phyloP scores from a whole-genome alignment of 805 yeast species.

The Nakazawaea ernobii region DNA sequence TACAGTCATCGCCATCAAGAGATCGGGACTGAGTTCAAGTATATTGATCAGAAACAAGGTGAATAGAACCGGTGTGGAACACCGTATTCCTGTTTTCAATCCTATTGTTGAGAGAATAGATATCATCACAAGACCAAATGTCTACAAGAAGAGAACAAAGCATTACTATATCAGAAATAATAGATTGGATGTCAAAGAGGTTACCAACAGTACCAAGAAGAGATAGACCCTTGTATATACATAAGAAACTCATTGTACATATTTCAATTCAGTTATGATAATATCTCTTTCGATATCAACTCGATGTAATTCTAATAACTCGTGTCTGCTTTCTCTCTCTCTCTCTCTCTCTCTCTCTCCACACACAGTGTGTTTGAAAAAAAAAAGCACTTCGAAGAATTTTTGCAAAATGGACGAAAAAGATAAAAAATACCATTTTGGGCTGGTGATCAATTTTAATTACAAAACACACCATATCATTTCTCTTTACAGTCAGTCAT shows the following conservation, averaged over 20 bases:
- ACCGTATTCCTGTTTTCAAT: slow-evolving; percentile 72
- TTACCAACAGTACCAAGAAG: slow-evolving; percentile 9
- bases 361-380: too few relatives aligned
- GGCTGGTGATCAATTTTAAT: too few relatives aligned
- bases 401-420: not conserved
- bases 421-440: not conserved
- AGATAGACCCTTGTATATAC: not conserved
- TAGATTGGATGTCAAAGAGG: slow-evolving; percentile 68
- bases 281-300: too few relatives aligned
- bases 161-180: slow-evolving; percentile 85
- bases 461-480: not conserved
- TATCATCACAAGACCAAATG: slow-evolving; percentile 65
- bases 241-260: too few relatives aligned
- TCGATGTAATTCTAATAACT: too few relatives aligned
- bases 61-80: slow-evolving; percentile 79
- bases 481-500: not conserved
- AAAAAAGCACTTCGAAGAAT: too few relatives aligned
- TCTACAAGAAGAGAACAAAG: slow-evolving; percentile 74
- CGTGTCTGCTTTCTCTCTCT: too few relatives aligned
- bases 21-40: slow-evolving; percentile 67
- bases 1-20: slow-evolving; percentile 68
- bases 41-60: slow-evolving; percentile 79
- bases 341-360: too few relatives aligned
- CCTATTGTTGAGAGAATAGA: slow-evolving; percentile 78
- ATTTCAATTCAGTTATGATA: too few relatives aligned